Conservation (phyloP, 805 yeast genomes). For the Saccharomycopsis sp. region DNA sequence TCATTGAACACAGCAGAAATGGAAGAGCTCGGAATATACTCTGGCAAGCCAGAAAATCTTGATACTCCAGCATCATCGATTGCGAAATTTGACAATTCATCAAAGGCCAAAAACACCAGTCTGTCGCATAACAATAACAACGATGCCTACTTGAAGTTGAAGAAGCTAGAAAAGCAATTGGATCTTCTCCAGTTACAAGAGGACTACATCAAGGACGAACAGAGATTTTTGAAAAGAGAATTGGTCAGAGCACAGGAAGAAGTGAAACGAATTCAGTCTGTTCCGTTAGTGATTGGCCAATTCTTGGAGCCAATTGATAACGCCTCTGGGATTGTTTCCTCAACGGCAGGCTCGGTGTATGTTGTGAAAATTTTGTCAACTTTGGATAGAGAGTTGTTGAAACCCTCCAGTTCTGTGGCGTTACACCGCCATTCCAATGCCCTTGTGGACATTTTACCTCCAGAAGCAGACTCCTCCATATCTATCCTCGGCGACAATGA, state of each 20-base stretch:
- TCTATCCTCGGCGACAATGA: conserved; percentile 92
- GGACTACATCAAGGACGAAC: conserved; percentile 96
- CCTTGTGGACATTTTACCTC: conserved; percentile 92
- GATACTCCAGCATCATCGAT: conserved; percentile 28
- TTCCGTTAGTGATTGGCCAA: conserved; percentile 96
- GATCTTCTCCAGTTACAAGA: conserved; percentile 83
- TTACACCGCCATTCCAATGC: conserved; percentile 98
- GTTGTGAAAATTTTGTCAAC: conserved; percentile 94
- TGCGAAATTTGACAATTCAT: conserved; percentile 26
- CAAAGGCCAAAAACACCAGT: conserved; percentile 20
- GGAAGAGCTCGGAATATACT: conserved; percentile 56
- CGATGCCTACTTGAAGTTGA: conserved; percentile 77
- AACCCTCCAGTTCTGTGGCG: conserved; percentile 93
- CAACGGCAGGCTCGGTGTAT: conserved; percentile 95
- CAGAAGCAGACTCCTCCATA: conserved; percentile 95
- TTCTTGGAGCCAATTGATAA: conserved; percentile 96
- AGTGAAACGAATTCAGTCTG: conserved; percentile 94
- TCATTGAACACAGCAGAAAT: too few species aligned
- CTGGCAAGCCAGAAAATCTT: conserved; percentile 27
- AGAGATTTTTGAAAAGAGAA: conserved; percentile 91
- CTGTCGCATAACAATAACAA: conserved; percentile 28
- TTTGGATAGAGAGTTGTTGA: conserved; percentile 85
- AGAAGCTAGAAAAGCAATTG: conserved; percentile 83
- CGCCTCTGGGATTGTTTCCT: conserved; percentile 91
- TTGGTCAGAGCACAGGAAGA: conserved; percentile 96